Base-by-base conservation (phyloP, 2,329 filamentous ascomycete species). In the Monilinia fructigena region DNA sequence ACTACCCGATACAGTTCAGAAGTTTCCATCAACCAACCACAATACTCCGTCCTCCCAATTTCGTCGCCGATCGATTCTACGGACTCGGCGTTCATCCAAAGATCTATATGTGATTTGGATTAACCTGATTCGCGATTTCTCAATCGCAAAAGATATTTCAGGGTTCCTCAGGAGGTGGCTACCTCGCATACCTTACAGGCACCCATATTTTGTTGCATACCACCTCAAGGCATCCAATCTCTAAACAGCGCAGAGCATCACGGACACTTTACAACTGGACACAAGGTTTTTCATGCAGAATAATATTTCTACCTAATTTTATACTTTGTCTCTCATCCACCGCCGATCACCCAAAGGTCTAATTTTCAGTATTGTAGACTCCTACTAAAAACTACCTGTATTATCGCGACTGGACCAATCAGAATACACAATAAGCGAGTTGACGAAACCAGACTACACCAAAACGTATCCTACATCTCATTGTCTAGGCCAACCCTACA, bases 121-220 rank as follows among this genome's bases (percentile, higher is more conserved):
- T 26, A 18, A 48, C 4, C 45, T 10, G 26, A 26, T 60, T 38
- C 20, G 20, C 20, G 20, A 18, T 48, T n/a, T 48, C 26, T 23
- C 16, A n/a, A 14, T 35, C 42, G 42, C 26, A 48, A 16, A 16
- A 60, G 3, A 50, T 31, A 50, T 31, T 48, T 35, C 42, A 60
- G 42, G 28, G 8, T 48, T 48, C 45, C 38, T 16, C 28, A 61
- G 18, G 18, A 59, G 45, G 55, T 61, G 63, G 55, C 55, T 52
- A 55, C 55, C 63, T 61, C 20, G 58, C 58, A 60, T 60, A 6
- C 4, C n/a, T 61, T 47, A 35, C 63, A 65, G 63, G 45, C 63
- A 65, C 31, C 45, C 55, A 59, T 59, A 23, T 40, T 35, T 31
- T n/a, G 42, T 35, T 50, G 58, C 48, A 31, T 60, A 52, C 31